Percentiles rank a stretch among this genome's conserved stretches.
These are phyloP conservation scores for Phytophthora citrophthora DNA, from an alignment of 352 stramenopile genomes.

Conservation along the genomic window DNA sequence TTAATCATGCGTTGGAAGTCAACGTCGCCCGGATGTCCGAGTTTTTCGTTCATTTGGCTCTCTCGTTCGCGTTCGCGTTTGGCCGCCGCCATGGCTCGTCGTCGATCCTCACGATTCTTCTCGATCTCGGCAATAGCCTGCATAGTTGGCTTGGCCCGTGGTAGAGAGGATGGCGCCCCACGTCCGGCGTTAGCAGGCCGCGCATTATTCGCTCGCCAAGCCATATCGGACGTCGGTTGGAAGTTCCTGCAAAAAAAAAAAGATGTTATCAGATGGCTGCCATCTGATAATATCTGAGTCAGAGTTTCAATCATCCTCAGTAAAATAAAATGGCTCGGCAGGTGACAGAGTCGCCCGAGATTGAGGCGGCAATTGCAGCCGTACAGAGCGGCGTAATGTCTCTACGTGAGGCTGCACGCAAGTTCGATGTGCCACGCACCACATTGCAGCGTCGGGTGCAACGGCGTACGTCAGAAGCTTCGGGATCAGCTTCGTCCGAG, in stretches of 20 bases:
- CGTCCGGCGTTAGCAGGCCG: conserved; percentile 7
- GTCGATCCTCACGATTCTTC: conserved; percentile 84
- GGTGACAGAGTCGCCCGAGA: conserved; percentile 8
- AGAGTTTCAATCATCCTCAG: not conserved
- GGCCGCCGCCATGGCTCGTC: conserved; percentile 83
- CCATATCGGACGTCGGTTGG: conserved; percentile 32
- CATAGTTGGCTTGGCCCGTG: conserved; percentile 64
- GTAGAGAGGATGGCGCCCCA: conserved; percentile 16
- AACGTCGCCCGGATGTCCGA: conserved; percentile 86
- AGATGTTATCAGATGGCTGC: conserved; percentile 11
- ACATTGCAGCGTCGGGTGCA: conserved; percentile 80
- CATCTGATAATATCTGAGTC: not conserved
- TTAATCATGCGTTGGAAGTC: conserved; percentile 94
- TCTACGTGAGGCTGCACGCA: conserved; percentile 74
- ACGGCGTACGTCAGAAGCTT: conserved; percentile 12
- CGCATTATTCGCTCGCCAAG: conserved; percentile 35
- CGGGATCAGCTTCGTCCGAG: conserved; percentile 13
- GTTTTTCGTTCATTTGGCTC: conserved; percentile 81
- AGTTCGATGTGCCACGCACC: conserved; percentile 70
- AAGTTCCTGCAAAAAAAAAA: not conserved
- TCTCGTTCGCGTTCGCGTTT: conserved; percentile 88
- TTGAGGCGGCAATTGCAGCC: conserved; percentile 70
- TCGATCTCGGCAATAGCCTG: conserved; percentile 84
- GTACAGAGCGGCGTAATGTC: conserved; percentile 66
- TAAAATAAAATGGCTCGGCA: conserved; percentile 28